Evolutionary conservation across 73 alveolate species (phyloP).

Genomic region (Breviolum minutum): DNA sequence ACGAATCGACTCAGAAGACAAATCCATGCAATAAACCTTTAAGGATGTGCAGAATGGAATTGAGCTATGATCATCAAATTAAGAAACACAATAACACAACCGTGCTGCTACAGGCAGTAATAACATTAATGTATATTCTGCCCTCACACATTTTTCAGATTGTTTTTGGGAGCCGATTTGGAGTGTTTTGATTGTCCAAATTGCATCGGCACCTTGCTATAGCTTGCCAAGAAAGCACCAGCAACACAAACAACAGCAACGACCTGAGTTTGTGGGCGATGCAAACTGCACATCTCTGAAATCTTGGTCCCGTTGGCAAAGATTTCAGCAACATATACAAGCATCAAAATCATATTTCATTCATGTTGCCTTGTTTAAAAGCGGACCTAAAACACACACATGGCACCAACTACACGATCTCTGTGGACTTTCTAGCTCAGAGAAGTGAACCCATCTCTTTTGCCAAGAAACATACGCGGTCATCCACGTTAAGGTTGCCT

Average conservation of each 20-base stretch:
- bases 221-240: constrained; percentile 13
- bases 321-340: not conserved
- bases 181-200: not conserved
- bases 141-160: too few relatives aligned
- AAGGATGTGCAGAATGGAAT: too few relatives aligned
- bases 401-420: not conserved
- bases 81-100: too few relatives aligned
- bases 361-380: too few relatives aligned
- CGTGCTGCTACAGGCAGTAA: too few relatives aligned
- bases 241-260: not conserved
- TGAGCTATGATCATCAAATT: too few relatives aligned
- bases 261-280: not conserved
- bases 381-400: too few relatives aligned
- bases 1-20: too few relatives aligned
- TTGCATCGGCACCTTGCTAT: constrained; percentile 19
- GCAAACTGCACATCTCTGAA: not conserved
- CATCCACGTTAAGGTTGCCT: constrained; percentile 5
- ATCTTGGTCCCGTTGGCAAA: not conserved
- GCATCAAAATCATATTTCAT: too few relatives aligned
- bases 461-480: not conserved
- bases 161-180: not conserved
- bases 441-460: not conserved
- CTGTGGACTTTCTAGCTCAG: not conserved
- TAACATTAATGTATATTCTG: too few relatives aligned
- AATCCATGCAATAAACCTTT: too few relatives aligned